phyloP scores from a whole-genome alignment of 805 yeast genomes.

The Ogataea neopini region DNA sequence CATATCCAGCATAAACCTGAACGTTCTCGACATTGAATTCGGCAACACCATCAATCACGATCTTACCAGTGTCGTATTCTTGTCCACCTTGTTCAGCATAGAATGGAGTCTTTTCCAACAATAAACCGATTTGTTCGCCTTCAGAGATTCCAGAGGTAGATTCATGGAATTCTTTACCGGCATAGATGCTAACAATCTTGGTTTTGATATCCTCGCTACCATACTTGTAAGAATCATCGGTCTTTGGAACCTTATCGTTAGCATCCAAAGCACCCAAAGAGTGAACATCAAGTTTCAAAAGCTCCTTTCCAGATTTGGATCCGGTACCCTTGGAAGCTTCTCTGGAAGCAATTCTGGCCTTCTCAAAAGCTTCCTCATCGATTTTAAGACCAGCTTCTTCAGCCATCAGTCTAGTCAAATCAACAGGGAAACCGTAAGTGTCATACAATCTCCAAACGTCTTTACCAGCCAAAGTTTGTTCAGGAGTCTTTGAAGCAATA shows the following conservation, averaged over 20 bases:
- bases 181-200: slow-evolving; percentile 67
- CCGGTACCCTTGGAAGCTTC: slow-evolving; percentile 95
- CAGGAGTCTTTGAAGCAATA: slow-evolving; percentile 72
- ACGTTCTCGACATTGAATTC: slow-evolving; percentile 92
- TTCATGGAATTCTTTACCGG: slow-evolving; percentile 62
- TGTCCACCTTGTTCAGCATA: slow-evolving; percentile 99
- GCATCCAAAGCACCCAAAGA: slow-evolving; percentile 71
- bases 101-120: slow-evolving; percentile 88
- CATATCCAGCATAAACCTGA: slow-evolving; percentile 91
- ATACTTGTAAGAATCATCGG: slow-evolving; percentile 82
- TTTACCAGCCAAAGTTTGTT: slow-evolving; percentile 79
- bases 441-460: slow-evolving; percentile 99
- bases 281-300: slow-evolving; percentile 89
- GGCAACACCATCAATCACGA: slow-evolving; percentile 82
- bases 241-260: slow-evolving; percentile 64
- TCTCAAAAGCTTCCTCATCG: slow-evolving; percentile 90
- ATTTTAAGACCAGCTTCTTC: slow-evolving; percentile 94
- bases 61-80: slow-evolving; percentile 91
- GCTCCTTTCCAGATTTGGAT: slow-evolving; percentile 49
- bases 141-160: slow-evolving; percentile 37
- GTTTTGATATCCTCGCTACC: slow-evolving; percentile 69
- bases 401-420: slow-evolving; percentile 96
- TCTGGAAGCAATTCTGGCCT: slow-evolving; percentile 82
- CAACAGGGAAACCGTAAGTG: slow-evolving; percentile 99
- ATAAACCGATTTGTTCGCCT: slow-evolving; percentile 66